Conservation (phyloP, 176 grass and related monocot genomes). For the Zoysia japonica region DNA sequence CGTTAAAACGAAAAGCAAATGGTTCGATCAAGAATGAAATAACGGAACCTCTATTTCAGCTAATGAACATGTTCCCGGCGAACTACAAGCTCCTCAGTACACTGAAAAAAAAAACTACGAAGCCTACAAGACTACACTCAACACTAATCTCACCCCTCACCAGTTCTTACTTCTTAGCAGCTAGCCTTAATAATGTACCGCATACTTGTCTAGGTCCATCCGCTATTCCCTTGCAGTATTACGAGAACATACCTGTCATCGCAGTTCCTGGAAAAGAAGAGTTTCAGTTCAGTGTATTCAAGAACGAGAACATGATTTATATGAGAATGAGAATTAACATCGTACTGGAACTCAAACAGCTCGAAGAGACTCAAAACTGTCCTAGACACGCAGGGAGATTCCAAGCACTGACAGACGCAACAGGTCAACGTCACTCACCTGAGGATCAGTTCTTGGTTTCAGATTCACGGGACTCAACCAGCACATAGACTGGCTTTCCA, state of each 20-base stretch:
- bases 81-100: conserved; percentile 52
- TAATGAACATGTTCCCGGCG: conserved; percentile 38
- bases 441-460: conserved; percentile 36
- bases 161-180: conserved; percentile 30
- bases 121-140: conserved; percentile 55
- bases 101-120: conserved; percentile 32
- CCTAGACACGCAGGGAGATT: neutral
- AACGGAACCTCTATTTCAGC: conserved; percentile 5
- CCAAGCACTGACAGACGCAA: neutral
- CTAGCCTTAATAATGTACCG: conserved; percentile 37
- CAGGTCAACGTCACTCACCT: conserved; percentile 34
- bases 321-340: no score
- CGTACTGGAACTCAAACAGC: no score
- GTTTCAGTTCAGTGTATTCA: neutral
- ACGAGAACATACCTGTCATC: conserved; percentile 20
- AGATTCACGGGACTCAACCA: conserved; percentile 72
- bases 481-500: conserved; percentile 75
- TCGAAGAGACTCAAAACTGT: no score
- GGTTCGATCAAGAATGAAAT: conserved; percentile 33
- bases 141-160: conserved; percentile 4
- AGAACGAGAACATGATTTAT: neutral
- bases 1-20: neutral
- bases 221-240: neutral
- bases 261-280: neutral
- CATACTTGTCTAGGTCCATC: neutral